Percentiles rank a stretch among this genome's conserved stretches.
phyloP scores from a whole-genome alignment of 192 early-diverging fungal species.

The Gonapodya sp. region DNA sequence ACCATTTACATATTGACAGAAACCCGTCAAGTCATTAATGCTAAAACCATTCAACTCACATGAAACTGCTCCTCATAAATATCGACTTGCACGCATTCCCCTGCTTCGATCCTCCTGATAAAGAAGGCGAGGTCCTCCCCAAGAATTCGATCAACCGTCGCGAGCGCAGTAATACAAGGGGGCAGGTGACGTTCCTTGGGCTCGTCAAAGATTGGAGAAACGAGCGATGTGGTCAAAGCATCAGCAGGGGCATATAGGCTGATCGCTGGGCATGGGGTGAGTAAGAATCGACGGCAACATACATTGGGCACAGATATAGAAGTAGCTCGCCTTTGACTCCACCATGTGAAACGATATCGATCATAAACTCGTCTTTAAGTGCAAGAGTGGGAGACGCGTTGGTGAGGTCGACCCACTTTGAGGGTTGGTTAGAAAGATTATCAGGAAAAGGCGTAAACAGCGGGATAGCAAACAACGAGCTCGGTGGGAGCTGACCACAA shows the following conservation, averaged over 20 bases:
- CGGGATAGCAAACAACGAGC: too few species aligned
- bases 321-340: too few species aligned
- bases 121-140: conserved; percentile 7
- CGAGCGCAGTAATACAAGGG: background rate
- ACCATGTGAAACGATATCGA: too few species aligned
- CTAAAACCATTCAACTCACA: background rate
- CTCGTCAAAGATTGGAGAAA: background rate
- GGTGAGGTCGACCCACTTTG: conserved; percentile 1
- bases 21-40: too few species aligned
- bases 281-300: too few species aligned
- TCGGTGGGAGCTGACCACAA: too few species aligned
- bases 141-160: background rate
- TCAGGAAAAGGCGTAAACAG: too few species aligned
- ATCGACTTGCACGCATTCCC: background rate
- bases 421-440: too few species aligned
- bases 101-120: background rate
- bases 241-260: background rate
- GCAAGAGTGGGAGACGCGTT: background rate
- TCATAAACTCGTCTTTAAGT: background rate
- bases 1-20: background rate
- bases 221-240: background rate
- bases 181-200: background rate
- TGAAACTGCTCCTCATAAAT: conserved; percentile 10
- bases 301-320: too few species aligned
- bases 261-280: background rate